phyloP scores from a whole-genome alignment of 2,329 filamentous ascomycete species.

The Raffaelea deltoideospora region DNA sequence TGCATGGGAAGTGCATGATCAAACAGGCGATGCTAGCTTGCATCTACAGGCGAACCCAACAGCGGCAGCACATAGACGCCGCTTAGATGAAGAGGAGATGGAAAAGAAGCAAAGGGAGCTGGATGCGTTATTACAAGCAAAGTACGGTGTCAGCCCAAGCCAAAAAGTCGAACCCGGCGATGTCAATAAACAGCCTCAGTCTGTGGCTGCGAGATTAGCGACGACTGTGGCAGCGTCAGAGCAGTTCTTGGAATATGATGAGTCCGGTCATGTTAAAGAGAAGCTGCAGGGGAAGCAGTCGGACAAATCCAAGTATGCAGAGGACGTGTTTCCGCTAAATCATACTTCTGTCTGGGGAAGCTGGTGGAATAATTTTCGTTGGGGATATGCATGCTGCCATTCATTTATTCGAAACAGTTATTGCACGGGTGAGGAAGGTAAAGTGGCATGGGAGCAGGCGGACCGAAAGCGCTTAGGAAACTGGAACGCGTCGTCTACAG shows the following conservation, averaged over 20 bases:
- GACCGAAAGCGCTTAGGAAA: slow-evolving; percentile 42
- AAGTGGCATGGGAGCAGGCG: slow-evolving; percentile 61
- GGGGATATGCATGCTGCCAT: slow-evolving; percentile 94
- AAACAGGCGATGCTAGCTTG: slow-evolving; percentile 58
- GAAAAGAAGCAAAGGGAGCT: slow-evolving; percentile 53
- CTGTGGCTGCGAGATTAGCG: not conserved
- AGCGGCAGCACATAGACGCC: slow-evolving; percentile 70
- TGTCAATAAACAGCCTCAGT: slow-evolving; percentile 14
- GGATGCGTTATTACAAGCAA: slow-evolving; percentile 58
- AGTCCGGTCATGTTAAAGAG: slow-evolving; percentile 80
- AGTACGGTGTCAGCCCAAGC: slow-evolving; percentile 49
- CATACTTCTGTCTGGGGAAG: slow-evolving; percentile 89
- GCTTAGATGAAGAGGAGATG: slow-evolving; percentile 62
- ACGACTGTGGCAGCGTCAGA: slow-evolving; percentile 51
- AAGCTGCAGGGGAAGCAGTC: slow-evolving; percentile 55
- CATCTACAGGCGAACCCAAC: slow-evolving; percentile 96
- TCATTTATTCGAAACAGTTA: slow-evolving; percentile 93
- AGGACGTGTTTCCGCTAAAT: slow-evolving; percentile 80
- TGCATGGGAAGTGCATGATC: slow-evolving; percentile 91
- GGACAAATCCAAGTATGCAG: slow-evolving; percentile 79
- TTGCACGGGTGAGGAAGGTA: slow-evolving; percentile 86
- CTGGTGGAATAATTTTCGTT: slow-evolving; percentile 92
- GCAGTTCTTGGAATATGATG: slow-evolving; percentile 85
- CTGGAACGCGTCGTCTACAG: too few relatives aligned
- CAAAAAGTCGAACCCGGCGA: not conserved